phyloP scores from a whole-genome alignment of 768 basidiomycete species.

The Auriscalpium microsporum region DNA sequence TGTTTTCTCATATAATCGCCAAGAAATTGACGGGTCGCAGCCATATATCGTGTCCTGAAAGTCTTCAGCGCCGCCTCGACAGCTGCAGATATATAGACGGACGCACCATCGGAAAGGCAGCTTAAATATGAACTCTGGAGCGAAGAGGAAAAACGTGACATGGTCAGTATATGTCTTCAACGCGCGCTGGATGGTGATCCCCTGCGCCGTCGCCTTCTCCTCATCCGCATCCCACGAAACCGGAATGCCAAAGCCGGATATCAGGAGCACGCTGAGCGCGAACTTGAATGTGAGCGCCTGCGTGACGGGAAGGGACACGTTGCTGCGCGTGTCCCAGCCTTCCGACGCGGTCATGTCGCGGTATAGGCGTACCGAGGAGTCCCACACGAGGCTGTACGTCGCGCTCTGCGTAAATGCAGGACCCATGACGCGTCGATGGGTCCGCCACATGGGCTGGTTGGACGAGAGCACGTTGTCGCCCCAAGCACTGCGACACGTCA shows the following conservation, averaged over 20 bases:
- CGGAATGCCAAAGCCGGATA: not conserved
- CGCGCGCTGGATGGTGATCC: slow-evolving; percentile 1
- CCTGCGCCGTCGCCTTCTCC: not conserved
- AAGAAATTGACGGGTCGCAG: not conserved
- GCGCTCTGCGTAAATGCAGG: not conserved
- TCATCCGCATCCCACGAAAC: not conserved
- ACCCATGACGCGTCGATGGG: not conserved
- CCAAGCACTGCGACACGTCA: not conserved
- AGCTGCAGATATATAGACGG: too few relatives aligned
- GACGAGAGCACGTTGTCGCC: not conserved
- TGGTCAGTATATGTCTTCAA: not conserved
- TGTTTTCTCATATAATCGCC: slow-evolving; percentile 2
- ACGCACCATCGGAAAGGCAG: slow-evolving; percentile 1
- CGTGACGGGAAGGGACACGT: not conserved
- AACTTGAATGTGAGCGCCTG: not conserved
- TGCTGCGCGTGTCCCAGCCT: not conserved
- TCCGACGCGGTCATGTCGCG: not conserved
- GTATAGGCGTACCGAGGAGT: not conserved
- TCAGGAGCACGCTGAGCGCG: not conserved
- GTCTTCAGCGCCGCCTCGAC: too few relatives aligned
- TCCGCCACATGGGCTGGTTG: not conserved
- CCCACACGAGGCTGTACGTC: not conserved
- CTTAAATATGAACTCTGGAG: not conserved
- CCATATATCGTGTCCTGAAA: not conserved
- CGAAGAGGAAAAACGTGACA: not conserved